Percentiles rank a stretch among this genome's conserved stretches.
These are phyloP conservation scores for Pichia sp. DNA, from an alignment of 1,139 yeast species.

Conservation along the genomic window DNA sequence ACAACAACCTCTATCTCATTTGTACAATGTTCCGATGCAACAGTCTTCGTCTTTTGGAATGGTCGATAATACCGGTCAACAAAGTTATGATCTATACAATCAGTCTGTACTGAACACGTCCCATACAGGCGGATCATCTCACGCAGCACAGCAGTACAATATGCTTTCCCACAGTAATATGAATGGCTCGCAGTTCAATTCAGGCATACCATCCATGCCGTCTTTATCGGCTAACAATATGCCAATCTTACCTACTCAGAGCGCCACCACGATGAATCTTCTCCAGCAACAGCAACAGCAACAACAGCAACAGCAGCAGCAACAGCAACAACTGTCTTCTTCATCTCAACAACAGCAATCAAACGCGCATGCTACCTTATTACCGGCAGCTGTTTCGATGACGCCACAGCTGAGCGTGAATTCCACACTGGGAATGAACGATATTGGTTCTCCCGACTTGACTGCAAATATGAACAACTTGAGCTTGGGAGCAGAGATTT, in stretches of 20 bases:
- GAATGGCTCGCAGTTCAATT: slow-evolving; percentile 1
- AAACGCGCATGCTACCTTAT: neutral
- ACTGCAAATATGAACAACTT: neutral
- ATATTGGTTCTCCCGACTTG: slow-evolving; percentile 7
- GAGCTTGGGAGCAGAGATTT: slow-evolving; percentile 2
- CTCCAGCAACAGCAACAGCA: slow-evolving; percentile 1
- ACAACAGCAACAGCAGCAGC: neutral
- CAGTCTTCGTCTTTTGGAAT: slow-evolving; percentile 7
- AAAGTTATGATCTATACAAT: slow-evolving; percentile 2
- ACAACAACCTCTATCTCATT: too few species aligned
- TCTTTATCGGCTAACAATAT: slow-evolving; percentile 1
- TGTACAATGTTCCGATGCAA: slow-evolving; percentile 4
- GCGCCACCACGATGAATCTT: neutral
- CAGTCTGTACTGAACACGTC: neutral
- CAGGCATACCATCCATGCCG: neutral
- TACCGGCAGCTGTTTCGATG: slow-evolving; percentile 10
- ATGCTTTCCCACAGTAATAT: slow-evolving; percentile 1
- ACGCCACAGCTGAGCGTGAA: slow-evolving; percentile 12
- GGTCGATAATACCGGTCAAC: neutral
- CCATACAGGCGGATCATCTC: neutral
- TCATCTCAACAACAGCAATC: too few species aligned
- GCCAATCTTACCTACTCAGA: neutral
- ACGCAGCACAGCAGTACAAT: neutral
- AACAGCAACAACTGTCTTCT: neutral
- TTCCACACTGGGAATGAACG: slow-evolving; percentile 8